Evolutionary conservation across 116 monocot genomes (phyloP), one percentile per base, ranked within the genome.

Genomic region (Iris pallida): DNA sequence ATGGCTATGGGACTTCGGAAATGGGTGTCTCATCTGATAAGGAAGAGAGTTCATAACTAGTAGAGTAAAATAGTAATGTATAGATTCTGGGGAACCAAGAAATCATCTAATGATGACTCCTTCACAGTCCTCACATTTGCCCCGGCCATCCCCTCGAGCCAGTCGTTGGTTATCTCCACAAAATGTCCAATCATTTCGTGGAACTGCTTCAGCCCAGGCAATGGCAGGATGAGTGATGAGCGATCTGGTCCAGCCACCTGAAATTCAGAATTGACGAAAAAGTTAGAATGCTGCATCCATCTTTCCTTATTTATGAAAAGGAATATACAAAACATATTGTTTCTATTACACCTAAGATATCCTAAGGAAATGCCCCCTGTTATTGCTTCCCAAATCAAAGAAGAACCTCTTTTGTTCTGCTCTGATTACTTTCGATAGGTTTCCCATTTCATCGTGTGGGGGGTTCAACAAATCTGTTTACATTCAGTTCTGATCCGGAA

Each of bases 341-440:
- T 30, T 30, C 30, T 30, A 1, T 30, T 30, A 59, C 72, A 85
- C 85, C 85, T 85, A 81, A 5, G 85, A 85, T 54, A 88, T 88
- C 47, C 61, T 70, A 56, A 88, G 66, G 65, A 84, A 88, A 77
- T 88, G 85, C 8, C 88, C 88, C 44, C 88, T 72, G 63, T 82
- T 88, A 65, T 88, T 88, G 70, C 82, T 88, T 44, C 88, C 88
- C 18, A 88, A 75, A 64, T 88, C 61, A 42, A 61, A 61, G 61
- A 61, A 61, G n/a, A 61, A 61, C 42, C 61, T 61, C n/a, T 61
- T 61, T 84, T 88, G 88, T 48, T 88, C 88, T 19, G 66, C 84
- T 57, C 88, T 74, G 18, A 88, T 81, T 11, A 84, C 78, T 61
- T 88, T 88, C 6, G 88, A 83, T 52, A 79, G 42, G 19, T 71